Percentiles rank a stretch among this genome's conserved stretches.
phyloP scores from a whole-genome alignment of 1,139 yeast genomes.

The Saccharomyces pastorianus region DNA sequence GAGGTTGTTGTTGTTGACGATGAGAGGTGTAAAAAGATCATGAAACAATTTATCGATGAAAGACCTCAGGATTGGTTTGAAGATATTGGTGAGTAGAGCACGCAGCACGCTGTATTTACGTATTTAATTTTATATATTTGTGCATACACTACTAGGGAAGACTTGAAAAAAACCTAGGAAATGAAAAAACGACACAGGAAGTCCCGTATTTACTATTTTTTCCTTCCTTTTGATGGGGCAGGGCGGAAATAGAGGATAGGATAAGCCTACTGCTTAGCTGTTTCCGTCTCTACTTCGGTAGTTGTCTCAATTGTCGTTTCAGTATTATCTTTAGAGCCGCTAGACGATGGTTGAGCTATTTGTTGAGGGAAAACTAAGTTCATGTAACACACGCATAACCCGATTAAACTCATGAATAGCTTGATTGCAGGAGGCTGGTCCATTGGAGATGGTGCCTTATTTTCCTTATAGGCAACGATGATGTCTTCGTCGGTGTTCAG shows the following conservation, averaged over 20 bases:
- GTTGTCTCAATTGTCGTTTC: neutral
- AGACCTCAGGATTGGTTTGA: conserved; percentile 82
- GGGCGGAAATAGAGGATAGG: too few relatives aligned
- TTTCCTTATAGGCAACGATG: conserved; percentile 20
- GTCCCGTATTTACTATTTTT: neutral
- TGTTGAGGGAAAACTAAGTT: conserved; percentile 35
- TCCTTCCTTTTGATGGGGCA: too few relatives aligned
- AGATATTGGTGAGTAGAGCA: conserved; percentile 61
- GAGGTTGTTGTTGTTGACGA: conserved; percentile 65
- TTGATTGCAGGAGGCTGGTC: conserved; percentile 40
- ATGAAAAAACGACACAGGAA: neutral
- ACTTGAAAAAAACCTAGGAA: neutral
- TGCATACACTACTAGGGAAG: neutral
- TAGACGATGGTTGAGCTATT: conserved; percentile 14
- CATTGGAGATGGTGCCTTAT: conserved; percentile 27
- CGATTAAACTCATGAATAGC: conserved; percentile 40
- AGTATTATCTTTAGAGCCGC: conserved; percentile 1
- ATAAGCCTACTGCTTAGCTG: neutral
- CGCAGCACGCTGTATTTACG: neutral
- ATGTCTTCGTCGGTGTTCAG: conserved; percentile 24
- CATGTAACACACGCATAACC: conserved; percentile 47
- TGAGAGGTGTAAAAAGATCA: conserved; percentile 59
- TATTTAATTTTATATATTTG: neutral
- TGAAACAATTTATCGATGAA: conserved; percentile 69
- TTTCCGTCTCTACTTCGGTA: neutral